A percentile compares a stretch with the other conserved stretches of the same genome.
phyloP scores from a whole-genome alignment of 495 filamentous ascomycete genomes.

The Podospora fimiseda region DNA sequence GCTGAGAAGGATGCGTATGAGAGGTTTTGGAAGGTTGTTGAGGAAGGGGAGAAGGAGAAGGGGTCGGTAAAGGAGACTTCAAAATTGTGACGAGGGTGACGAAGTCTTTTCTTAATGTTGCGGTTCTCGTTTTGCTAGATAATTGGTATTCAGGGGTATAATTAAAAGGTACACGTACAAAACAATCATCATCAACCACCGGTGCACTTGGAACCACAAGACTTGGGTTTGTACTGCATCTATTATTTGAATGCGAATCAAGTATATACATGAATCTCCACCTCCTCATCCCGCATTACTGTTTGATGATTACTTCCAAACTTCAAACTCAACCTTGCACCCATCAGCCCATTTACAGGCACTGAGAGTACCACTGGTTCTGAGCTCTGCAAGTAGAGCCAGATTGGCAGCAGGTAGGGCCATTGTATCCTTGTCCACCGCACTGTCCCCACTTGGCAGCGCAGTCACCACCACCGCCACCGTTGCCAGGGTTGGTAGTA shows the following conservation, averaged over 20 bases:
- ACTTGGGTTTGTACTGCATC: neutral
- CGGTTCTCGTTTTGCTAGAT: too few species aligned
- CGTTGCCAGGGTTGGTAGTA: neutral
- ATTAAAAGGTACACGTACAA: too few species aligned
- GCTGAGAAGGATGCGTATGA: constrained; percentile 52
- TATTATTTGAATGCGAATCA: neutral
- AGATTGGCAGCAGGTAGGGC: constrained; percentile 13
- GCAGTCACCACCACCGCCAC: constrained; percentile 7
- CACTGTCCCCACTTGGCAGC: constrained; percentile 41
- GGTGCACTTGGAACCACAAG: constrained; percentile 6
- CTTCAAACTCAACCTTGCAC: too few species aligned
- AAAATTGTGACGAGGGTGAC: too few species aligned
- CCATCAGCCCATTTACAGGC: too few species aligned
- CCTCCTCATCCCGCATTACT: too few species aligned
- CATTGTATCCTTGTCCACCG: constrained; percentile 7
- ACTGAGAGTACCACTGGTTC: constrained; percentile 15
- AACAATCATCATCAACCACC: too few species aligned
- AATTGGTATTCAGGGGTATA: too few species aligned
- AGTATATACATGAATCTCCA: constrained; percentile 11
- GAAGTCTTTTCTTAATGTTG: too few species aligned
- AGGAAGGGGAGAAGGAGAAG: constrained; percentile 5
- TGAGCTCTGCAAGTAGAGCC: constrained; percentile 6
- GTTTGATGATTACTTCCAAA: too few species aligned
- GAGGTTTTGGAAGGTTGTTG: constrained; percentile 11
- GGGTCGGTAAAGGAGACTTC: too few species aligned